Evolutionary conservation across 2,329 filamentous ascomycete genomes (phyloP).

Genomic region (Neopestalotiopsis sp.): DNA sequence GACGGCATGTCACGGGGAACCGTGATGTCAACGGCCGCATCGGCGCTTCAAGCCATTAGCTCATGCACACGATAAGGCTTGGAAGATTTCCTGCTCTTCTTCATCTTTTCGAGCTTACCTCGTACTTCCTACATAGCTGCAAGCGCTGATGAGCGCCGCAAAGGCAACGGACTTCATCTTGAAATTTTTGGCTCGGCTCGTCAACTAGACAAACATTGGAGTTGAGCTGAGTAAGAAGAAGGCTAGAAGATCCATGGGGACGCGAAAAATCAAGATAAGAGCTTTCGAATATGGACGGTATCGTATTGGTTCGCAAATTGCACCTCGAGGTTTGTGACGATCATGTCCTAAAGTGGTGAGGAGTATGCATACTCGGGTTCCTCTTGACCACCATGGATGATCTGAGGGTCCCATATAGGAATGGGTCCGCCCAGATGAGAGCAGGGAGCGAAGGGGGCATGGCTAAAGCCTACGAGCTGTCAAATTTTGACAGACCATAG

Average conservation of each 20-base stretch:
- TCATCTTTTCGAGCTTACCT: background rate
- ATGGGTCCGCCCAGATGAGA: background rate
- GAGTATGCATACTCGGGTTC: background rate
- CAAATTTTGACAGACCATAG: background rate
- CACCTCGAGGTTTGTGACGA: background rate
- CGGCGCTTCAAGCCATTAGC: background rate
- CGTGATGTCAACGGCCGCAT: background rate
- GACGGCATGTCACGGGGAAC: background rate
- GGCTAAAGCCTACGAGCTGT: background rate
- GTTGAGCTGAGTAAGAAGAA: too few species aligned
- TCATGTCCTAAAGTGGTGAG: background rate
- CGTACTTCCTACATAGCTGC: background rate
- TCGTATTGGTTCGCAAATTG: background rate
- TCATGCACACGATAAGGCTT: background rate
- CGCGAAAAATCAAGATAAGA: background rate
- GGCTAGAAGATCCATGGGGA: too few species aligned
- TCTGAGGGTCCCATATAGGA: background rate
- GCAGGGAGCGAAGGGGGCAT: background rate
- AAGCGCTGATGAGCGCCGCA: background rate
- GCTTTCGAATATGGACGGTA: background rate
- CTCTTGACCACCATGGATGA: background rate
- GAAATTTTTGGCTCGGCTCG: background rate
- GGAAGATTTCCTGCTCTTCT: background rate
- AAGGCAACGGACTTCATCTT: background rate
- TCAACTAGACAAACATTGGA: background rate